phyloP scores from a whole-genome alignment of 2,329 filamentous ascomycete genomes.

The Arthrobotrys conoides region DNA sequence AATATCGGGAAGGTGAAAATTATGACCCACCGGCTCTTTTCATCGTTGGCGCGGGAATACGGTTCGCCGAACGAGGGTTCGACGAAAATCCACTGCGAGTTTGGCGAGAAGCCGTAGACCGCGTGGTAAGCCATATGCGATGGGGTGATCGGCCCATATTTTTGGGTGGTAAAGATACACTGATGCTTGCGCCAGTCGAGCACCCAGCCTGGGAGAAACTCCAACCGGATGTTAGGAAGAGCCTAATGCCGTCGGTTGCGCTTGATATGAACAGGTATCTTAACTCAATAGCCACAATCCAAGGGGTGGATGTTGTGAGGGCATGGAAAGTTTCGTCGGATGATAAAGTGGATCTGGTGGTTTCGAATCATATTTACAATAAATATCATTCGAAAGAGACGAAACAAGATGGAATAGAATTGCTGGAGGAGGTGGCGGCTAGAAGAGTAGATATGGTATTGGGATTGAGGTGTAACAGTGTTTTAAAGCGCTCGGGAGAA shows the following conservation, averaged over 20 bases:
- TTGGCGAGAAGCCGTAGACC: slow-evolving; percentile 68
- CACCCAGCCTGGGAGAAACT: slow-evolving; percentile 69
- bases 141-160: slow-evolving; percentile 40
- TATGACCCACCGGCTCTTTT: slow-evolving; percentile 69
- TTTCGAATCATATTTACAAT: slow-evolving; percentile 68
- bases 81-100: slow-evolving; percentile 61
- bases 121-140: slow-evolving; percentile 68
- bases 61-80: slow-evolving; percentile 68
- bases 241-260: slow-evolving; percentile 70
- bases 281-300: slow-evolving; percentile 66
- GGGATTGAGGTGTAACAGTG: slow-evolving; percentile 72
- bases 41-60: slow-evolving; percentile 72
- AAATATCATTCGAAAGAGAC: slow-evolving; percentile 66
- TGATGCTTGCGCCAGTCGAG: slow-evolving; percentile 69
- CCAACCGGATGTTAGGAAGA: slow-evolving; percentile 67
- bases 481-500: slow-evolving; percentile 19
- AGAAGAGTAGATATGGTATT: slow-evolving; percentile 72
- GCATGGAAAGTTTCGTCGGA: slow-evolving; percentile 66
- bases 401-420: slow-evolving; percentile 70
- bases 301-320: slow-evolving; percentile 69
- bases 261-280: slow-evolving; percentile 72
- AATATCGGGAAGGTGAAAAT: not conserved
- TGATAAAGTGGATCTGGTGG: slow-evolving; percentile 46
- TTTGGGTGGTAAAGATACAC: slow-evolving; percentile 64
- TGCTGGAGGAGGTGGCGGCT: slow-evolving; percentile 69